These are phyloP conservation scores for Trebouxia sp. DNA, from an alignment of 139 green algal genomes.

Conservation along the genomic window DNA sequence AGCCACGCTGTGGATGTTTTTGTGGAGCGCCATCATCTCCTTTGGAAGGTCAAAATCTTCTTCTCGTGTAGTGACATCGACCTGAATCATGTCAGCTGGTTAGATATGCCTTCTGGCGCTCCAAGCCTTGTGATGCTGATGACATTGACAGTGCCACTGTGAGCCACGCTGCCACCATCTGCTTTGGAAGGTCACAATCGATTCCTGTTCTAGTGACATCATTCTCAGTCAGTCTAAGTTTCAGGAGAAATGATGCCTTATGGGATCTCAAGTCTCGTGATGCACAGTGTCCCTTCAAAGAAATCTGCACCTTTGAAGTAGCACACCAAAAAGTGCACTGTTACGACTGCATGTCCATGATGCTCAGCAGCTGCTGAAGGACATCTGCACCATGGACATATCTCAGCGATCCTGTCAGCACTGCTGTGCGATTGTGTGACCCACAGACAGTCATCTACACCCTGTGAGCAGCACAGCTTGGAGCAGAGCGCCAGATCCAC, in stretches of 20 bases:
- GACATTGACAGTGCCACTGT: constrained; percentile 68
- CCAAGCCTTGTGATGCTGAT: constrained; percentile 56
- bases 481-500: too few species aligned
- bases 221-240: too few species aligned
- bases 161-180: constrained; percentile 73
- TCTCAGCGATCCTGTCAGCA: too few species aligned
- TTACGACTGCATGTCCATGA: not conserved
- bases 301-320: too few species aligned
- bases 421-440: too few species aligned
- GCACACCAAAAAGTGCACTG: too few species aligned
- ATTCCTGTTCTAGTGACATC: not conserved
- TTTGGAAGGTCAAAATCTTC: constrained; percentile 76
- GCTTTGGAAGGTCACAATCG: constrained; percentile 77
- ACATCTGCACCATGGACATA: too few species aligned
- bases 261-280: not conserved
- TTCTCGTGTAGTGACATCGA: not conserved
- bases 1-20: constrained; percentile 82
- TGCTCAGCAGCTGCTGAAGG: not conserved
- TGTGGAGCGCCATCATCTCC: constrained; percentile 77
- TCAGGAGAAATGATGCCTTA: too few species aligned
- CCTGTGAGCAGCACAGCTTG: too few species aligned
- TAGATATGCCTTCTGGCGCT: constrained; percentile 53
- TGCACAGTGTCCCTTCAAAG: not conserved
- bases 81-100: too few species aligned
- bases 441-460: too few species aligned